A percentile compares a stretch with the other conserved stretches of the same genome.
These are phyloP conservation scores for Chrysoporthe deuterocubensis DNA, from an alignment of 2,329 filamentous ascomycete genomes.

Conservation along the genomic window DNA sequence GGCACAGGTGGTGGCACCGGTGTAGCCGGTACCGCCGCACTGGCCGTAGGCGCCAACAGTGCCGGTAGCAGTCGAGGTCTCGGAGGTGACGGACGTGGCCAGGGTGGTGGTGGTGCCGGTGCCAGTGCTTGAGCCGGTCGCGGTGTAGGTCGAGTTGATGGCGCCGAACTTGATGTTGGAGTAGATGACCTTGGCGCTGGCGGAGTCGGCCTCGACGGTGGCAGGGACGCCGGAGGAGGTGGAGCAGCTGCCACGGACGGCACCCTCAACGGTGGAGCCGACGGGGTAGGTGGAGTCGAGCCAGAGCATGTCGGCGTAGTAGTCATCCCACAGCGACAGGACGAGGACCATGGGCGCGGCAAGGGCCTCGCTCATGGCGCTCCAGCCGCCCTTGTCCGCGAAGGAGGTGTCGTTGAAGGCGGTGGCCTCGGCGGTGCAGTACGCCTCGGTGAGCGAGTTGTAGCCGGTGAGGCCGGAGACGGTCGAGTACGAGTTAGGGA, in stretches of 20 bases:
- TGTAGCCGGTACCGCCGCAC: too few species aligned
- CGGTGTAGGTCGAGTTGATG: slow-evolving; percentile 56
- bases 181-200: slow-evolving; percentile 57
- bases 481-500: slow-evolving; percentile 54
- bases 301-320: slow-evolving; percentile 74
- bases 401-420: slow-evolving; percentile 59
- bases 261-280: slow-evolving; percentile 49
- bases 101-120: slow-evolving; percentile 22
- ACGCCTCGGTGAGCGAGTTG: slow-evolving; percentile 59
- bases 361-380: slow-evolving; percentile 56
- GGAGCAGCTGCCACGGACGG: slow-evolving; percentile 58
- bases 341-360: slow-evolving; percentile 51
- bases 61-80: background rate
- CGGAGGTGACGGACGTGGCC: slow-evolving; percentile 7
- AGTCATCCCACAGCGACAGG: slow-evolving; percentile 65
- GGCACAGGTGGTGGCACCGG: too few species aligned
- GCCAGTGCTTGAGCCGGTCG: background rate
- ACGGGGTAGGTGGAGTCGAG: slow-evolving; percentile 70
- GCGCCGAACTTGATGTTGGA: slow-evolving; percentile 64
- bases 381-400: slow-evolving; percentile 58
- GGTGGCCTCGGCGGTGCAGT: slow-evolving; percentile 62
- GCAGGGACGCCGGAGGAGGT: slow-evolving; percentile 55
- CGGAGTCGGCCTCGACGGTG: slow-evolving; percentile 50
- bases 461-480: slow-evolving; percentile 43
- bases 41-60: too few species aligned